These are phyloP conservation scores for Hypomontagnella monticulosa DNA, from an alignment of 495 filamentous ascomycete species.

Conservation along the genomic window DNA sequence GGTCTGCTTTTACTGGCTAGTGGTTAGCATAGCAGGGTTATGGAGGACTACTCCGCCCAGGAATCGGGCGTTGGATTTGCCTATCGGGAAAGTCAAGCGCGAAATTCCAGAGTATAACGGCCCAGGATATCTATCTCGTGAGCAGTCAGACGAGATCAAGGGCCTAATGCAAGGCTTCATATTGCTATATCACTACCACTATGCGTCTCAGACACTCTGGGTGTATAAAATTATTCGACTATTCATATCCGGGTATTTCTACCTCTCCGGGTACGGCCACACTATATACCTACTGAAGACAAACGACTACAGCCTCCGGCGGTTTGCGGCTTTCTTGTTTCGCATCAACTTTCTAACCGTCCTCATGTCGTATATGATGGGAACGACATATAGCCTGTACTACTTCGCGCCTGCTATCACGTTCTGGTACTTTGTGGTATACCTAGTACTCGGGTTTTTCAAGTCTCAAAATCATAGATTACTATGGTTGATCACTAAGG, in stretches of 20 bases:
- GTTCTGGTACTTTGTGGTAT: slow-evolving; percentile 70
- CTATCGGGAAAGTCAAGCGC: slow-evolving; percentile 19
- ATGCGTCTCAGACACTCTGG: slow-evolving; percentile 59
- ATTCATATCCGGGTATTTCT: slow-evolving; percentile 68
- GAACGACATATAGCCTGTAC: slow-evolving; percentile 66
- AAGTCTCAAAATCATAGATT: slow-evolving; percentile 52
- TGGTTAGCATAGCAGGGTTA: slow-evolving; percentile 52
- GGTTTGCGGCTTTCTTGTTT: slow-evolving; percentile 60
- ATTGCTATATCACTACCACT: slow-evolving; percentile 67
- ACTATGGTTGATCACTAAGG: slow-evolving; percentile 58
- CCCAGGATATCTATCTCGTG: slow-evolving; percentile 57
- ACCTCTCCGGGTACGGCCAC: slow-evolving; percentile 69
- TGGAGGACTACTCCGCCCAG: slow-evolving; percentile 37
- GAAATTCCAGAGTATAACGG: slow-evolving; percentile 21
- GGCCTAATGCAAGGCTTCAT: slow-evolving; percentile 70
- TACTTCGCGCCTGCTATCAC: slow-evolving; percentile 67
- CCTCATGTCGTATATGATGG: slow-evolving; percentile 65
- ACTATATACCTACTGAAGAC: slow-evolving; percentile 64
- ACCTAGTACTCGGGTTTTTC: slow-evolving; percentile 56
- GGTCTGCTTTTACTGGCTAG: slow-evolving; percentile 46
- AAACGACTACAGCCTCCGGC: slow-evolving; percentile 63
- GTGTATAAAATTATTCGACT: slow-evolving; percentile 66
- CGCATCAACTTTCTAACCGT: slow-evolving; percentile 66
- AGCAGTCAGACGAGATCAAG: slow-evolving; percentile 72
- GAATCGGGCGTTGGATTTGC: slow-evolving; percentile 14